These are phyloP conservation scores for Pseudonectria buxi DNA, from an alignment of 2,329 filamentous ascomycete species.

Conservation along the genomic window DNA sequence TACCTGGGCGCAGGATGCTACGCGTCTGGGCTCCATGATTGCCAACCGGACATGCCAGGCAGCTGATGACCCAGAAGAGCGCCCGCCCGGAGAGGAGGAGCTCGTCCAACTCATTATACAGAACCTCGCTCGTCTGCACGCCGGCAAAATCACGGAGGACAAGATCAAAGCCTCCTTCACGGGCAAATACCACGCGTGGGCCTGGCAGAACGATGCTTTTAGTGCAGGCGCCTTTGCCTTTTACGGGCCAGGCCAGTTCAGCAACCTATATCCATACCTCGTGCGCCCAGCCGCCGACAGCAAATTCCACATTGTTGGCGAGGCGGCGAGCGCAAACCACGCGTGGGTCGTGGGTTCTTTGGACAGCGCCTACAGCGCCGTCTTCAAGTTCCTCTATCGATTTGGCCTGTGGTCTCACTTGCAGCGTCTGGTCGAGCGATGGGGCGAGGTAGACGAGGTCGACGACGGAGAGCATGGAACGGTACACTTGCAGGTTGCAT, in stretches of 20 bases:
- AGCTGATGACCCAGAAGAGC: constrained; percentile 1
- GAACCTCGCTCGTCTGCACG: constrained; percentile 9
- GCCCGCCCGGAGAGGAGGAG: constrained; percentile 1
- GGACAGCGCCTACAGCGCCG: constrained; percentile 24
- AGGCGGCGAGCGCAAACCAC: constrained; percentile 30
- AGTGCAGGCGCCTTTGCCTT: constrained; percentile 32
- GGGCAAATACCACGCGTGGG: constrained; percentile 25
- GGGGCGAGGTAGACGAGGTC: constrained; percentile 1
- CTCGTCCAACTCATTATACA: constrained; percentile 7
- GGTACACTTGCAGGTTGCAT: constrained; percentile 2
- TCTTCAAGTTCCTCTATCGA: constrained; percentile 3
- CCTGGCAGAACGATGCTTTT: constrained; percentile 30
- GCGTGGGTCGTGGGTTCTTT: constrained; percentile 34
- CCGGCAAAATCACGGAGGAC: neutral
- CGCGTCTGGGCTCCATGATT: constrained; percentile 9
- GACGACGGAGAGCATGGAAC: constrained; percentile 1
- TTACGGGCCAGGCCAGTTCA: constrained; percentile 35
- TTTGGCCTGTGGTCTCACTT: neutral
- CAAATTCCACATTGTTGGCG: constrained; percentile 29
- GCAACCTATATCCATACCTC: constrained; percentile 27
- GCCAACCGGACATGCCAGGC: neutral
- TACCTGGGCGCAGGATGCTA: constrained; percentile 14
- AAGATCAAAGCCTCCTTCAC: constrained; percentile 6
- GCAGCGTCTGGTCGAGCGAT: constrained; percentile 1
- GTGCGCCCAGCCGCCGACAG: constrained; percentile 18